Base-by-base conservation (phyloP, 2,329 filamentous ascomycete species). In the Fusarium sp. region DNA sequence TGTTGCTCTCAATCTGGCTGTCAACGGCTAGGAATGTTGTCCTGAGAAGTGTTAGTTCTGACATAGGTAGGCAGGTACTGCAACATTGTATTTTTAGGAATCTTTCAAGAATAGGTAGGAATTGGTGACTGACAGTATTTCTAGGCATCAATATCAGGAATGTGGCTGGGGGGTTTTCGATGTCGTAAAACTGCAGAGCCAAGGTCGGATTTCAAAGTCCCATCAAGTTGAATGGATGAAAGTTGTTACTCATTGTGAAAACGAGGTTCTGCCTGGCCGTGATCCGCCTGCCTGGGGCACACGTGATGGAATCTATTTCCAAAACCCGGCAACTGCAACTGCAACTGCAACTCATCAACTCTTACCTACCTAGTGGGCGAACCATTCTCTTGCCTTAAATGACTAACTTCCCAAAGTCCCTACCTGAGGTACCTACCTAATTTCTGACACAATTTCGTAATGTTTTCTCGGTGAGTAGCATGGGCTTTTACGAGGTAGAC, bases 231-330 rank as follows among this genome's bases (percentile, higher is more conserved):
- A 6, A 42, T 22, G 15, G 40, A 39, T n/a, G 54, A 43, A 44
- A 22, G 31, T 35, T 45, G 44, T 61, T 52, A 44, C 49, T 61
- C 49, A 35, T 44, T 45, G 19, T 25, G 41, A 43, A 32, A 40
- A 41, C 39, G 52, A 53, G 60, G 58, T 47, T 64, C 67, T 70
- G 67, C 67, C 67, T 69, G 19, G 19, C 19, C 19, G 19, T 19
- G 58, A 50, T 59, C 53, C 70, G 58, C 67, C 67, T 68, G 64
- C 52, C 46, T 68, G 65, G 53, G 56, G 58, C 54, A 58, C 56
- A 53, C 44, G 61, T 65, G 53, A 49, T 58, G 44, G 51, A 35
- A 38, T 43, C 11, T 40, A 45, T 68, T 58, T 60, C 63, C 58
- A 42, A 46, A 49, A 47, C 24, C 19, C 35, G 29, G 47, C 39